These are phyloP conservation scores for Annulohypoxylon moriforme DNA, from an alignment of 495 filamentous ascomycete genomes.

Conservation along the genomic window DNA sequence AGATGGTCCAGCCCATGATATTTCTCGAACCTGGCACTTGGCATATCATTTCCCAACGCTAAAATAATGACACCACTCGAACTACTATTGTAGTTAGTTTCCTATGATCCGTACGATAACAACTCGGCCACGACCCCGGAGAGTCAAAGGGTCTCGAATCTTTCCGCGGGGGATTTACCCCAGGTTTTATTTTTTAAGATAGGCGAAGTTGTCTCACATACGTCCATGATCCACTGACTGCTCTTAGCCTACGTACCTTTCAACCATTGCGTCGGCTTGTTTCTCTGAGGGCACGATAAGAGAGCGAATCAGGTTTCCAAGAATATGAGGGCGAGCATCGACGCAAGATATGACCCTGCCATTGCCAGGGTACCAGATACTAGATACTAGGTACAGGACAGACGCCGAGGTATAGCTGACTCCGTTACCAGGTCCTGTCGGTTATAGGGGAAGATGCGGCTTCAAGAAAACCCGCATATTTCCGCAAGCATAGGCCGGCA, in stretches of 20 bases:
- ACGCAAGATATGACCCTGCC: constrained; percentile 3
- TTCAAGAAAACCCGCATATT: constrained; percentile 36
- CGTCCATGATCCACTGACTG: constrained; percentile 24
- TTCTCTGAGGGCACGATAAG: background rate
- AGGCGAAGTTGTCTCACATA: constrained; percentile 29
- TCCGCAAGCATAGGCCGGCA: constrained; percentile 19
- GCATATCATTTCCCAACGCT: constrained; percentile 33
- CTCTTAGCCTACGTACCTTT: constrained; percentile 24
- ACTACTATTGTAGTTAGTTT: constrained; percentile 32
- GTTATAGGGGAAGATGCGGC: constrained; percentile 17
- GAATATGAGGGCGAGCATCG: background rate
- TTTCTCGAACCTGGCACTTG: constrained; percentile 23
- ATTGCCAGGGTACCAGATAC: background rate
- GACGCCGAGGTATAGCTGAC: background rate
- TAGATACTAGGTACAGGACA: too few species aligned
- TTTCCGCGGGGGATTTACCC: constrained; percentile 31
- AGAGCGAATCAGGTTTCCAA: constrained; percentile 1
- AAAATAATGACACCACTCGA: constrained; percentile 28
- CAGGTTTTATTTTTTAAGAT: constrained; percentile 38
- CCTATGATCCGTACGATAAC: constrained; percentile 1
- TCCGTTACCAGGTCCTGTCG: constrained; percentile 9
- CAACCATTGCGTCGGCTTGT: constrained; percentile 15
- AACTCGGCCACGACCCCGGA: constrained; percentile 11
- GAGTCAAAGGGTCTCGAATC: constrained; percentile 22
- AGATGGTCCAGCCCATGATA: background rate